Conservation (phyloP, 495 filamentous ascomycete genomes). For the Penicillium angulare region DNA sequence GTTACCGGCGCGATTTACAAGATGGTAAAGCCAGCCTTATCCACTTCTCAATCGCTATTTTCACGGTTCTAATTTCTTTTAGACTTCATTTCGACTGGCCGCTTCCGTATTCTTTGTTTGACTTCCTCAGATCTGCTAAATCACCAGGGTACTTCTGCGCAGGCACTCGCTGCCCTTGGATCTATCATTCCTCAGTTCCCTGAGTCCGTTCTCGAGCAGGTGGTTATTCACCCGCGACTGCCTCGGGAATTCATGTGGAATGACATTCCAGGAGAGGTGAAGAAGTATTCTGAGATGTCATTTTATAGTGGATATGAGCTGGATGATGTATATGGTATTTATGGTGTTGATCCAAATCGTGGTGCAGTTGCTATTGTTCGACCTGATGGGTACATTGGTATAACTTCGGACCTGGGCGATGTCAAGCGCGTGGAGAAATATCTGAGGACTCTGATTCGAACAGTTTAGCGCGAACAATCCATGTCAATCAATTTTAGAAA, state of each 20-base stretch:
- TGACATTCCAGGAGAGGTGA: slow-evolving; percentile 57
- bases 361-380: slow-evolving; percentile 61
- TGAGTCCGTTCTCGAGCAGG: slow-evolving; percentile 53
- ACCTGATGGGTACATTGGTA: slow-evolving; percentile 68
- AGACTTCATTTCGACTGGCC: slow-evolving; percentile 44
- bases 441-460: slow-evolving; percentile 27
- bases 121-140: slow-evolving; percentile 36
- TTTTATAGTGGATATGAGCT: slow-evolving; percentile 68
- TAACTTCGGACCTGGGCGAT: slow-evolving; percentile 56
- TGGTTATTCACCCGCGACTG: slow-evolving; percentile 59
- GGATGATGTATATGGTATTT: slow-evolving; percentile 64
- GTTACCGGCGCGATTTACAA: slow-evolving; percentile 42
- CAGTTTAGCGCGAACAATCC: slow-evolving; percentile 16
- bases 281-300: slow-evolving; percentile 52
- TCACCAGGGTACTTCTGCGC: slow-evolving; percentile 24
- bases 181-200: slow-evolving; percentile 41
- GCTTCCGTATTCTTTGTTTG: slow-evolving; percentile 47
- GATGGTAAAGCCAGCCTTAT: slow-evolving; percentile 34
- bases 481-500: no score
- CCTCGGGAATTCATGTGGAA: slow-evolving; percentile 51
- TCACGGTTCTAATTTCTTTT: neutral
- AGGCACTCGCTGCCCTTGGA: slow-evolving; percentile 36
- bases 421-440: slow-evolving; percentile 40
- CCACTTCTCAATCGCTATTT: neutral
- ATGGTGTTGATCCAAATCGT: slow-evolving; percentile 56